phyloP scores from a whole-genome alignment of 2,329 filamentous ascomycete genomes.

The Chaetomium globosum region DNA sequence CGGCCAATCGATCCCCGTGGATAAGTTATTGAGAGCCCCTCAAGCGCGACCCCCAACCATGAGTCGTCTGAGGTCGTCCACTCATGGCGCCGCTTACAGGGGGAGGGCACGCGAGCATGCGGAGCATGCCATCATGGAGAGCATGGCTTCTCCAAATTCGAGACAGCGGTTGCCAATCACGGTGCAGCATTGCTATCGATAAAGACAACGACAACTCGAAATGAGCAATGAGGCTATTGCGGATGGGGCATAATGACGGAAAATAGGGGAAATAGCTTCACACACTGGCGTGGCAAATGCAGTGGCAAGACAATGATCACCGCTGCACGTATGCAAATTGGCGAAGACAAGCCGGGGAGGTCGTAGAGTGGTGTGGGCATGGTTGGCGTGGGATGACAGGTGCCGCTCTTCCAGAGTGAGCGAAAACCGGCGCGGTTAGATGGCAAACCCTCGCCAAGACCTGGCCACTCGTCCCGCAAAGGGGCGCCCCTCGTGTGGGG shows the following conservation, averaged over 20 bases:
- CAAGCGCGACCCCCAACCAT: slow-evolving; percentile 13
- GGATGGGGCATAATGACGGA: background rate
- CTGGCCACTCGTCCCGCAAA: slow-evolving; percentile 32
- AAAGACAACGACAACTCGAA: background rate
- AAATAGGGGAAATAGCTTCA: background rate
- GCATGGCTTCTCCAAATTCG: slow-evolving; percentile 5
- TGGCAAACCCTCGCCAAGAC: slow-evolving; percentile 30
- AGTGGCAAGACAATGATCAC: slow-evolving; percentile 12
- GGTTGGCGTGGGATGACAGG: slow-evolving; percentile 28
- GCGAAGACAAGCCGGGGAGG: slow-evolving; percentile 10
- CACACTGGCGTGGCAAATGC: background rate
- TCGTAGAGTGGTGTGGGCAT: slow-evolving; percentile 20
- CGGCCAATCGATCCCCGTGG: slow-evolving; percentile 29
- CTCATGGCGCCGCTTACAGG: slow-evolving; percentile 15
- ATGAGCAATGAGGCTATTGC: background rate
- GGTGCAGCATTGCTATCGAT: slow-evolving; percentile 11
- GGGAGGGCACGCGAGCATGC: slow-evolving; percentile 31
- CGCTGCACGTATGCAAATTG: slow-evolving; percentile 8
- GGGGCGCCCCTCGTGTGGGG: slow-evolving; percentile 25
- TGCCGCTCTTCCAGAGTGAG: slow-evolving; percentile 28
- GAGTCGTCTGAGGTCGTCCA: background rate
- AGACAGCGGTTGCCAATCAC: slow-evolving; percentile 14
- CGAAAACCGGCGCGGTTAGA: slow-evolving; percentile 34
- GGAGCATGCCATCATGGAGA: slow-evolving; percentile 7
- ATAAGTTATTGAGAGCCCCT: slow-evolving; percentile 23